These are phyloP conservation scores for Aspergillus proliferans DNA, from an alignment of 2,329 filamentous ascomycete species.

Conservation along the genomic window DNA sequence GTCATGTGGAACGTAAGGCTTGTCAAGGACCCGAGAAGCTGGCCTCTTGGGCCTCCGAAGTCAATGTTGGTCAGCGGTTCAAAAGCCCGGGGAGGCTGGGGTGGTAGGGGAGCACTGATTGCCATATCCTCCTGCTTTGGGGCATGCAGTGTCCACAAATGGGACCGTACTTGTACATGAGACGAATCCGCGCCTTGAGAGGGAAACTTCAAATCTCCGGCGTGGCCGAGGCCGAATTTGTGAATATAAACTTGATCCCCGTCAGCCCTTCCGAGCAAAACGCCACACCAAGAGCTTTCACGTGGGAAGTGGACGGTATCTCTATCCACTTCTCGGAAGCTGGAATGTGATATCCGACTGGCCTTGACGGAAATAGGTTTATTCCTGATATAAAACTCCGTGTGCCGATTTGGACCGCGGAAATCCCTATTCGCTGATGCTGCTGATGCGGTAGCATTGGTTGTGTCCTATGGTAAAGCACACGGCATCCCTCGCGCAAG, in stretches of 20 bases:
- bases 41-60: conserved; percentile 6
- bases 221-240: conserved; percentile 1
- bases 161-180: conserved; percentile 1
- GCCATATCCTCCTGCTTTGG: not conserved
- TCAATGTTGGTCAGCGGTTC: conserved; percentile 8
- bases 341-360: conserved; percentile 3
- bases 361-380: not conserved
- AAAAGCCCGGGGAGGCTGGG: not conserved
- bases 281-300: not conserved
- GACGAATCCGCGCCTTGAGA: not conserved
- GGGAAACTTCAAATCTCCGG: not conserved
- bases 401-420: conserved; percentile 5
- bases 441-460: not conserved
- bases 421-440: conserved; percentile 1
- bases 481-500: conserved; percentile 2
- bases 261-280: conserved; percentile 6
- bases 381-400: conserved; percentile 5
- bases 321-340: not conserved
- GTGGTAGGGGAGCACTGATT: conserved; percentile 1
- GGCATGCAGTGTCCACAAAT: conserved; percentile 3
- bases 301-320: not conserved
- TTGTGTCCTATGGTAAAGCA: conserved; percentile 1
- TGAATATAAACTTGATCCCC: conserved; percentile 4
- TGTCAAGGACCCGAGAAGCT: conserved; percentile 2
- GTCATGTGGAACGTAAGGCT: conserved; percentile 5